These are phyloP conservation scores for Elaeis guineensis DNA, from an alignment of 176 grass and related monocot genomes.

Conservation along the genomic window DNA sequence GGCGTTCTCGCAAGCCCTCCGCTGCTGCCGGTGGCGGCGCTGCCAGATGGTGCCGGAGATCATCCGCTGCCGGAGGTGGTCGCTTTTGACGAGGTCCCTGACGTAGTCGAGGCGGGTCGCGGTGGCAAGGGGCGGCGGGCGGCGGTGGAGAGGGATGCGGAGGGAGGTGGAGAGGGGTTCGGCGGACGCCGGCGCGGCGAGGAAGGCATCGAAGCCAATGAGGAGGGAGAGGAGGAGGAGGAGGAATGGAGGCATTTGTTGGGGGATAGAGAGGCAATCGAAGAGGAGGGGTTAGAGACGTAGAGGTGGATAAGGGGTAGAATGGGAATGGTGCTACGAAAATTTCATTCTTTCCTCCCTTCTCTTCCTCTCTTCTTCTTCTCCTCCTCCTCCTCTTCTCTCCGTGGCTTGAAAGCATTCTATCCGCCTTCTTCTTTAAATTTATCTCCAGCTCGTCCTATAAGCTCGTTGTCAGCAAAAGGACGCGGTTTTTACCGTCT, in stretches of 20 bases:
- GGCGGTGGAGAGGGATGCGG: constrained; percentile 2
- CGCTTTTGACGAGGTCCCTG: constrained; percentile 24
- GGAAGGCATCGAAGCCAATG: constrained; percentile 22
- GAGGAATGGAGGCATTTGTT: background rate
- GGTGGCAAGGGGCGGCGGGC: background rate
- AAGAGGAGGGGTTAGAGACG: no score
- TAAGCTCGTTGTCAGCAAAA: no score
- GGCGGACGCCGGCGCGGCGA: background rate
- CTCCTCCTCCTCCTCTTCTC: background rate
- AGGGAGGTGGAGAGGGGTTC: background rate
- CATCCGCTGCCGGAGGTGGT: constrained; percentile 25
- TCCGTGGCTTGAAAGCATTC: constrained; percentile 10
- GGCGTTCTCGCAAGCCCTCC: background rate
- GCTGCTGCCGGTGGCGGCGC: background rate
- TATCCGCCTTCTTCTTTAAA: constrained; percentile 16
- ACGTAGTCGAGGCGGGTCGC: constrained; percentile 24
- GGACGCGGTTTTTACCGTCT: no score
- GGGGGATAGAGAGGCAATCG: no score
- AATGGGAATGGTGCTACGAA: constrained; percentile 6
- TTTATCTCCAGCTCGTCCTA: no score
- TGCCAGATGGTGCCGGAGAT: background rate
- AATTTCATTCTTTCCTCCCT: constrained; percentile 3
- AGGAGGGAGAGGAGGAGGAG: constrained; percentile 20
- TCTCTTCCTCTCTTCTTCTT: constrained; percentile 7
- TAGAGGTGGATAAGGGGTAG: background rate